A percentile compares a stretch with the other conserved stretches of the same genome.
Conservation (phyloP, 176 grass and related monocot species). For the Stipa capillata region DNA sequence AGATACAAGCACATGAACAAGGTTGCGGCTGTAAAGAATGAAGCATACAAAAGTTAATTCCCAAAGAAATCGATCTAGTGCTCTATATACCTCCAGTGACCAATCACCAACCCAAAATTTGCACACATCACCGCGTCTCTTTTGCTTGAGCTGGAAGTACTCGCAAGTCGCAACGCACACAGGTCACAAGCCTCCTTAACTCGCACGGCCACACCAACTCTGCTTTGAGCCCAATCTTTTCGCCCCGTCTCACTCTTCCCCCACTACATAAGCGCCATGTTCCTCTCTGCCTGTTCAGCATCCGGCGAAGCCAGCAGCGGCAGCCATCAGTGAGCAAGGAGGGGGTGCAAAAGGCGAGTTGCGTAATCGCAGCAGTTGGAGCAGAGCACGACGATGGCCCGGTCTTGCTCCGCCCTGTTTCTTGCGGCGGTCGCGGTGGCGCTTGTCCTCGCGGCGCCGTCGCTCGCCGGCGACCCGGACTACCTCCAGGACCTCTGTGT, state of each 20-base stretch:
- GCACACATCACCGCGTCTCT: not conserved
- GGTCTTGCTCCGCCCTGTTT: not conserved
- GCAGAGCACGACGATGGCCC: not conserved
- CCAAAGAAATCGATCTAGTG: not conserved
- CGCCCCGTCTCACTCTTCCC: not conserved
- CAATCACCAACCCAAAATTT: not conserved
- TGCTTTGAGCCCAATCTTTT: slow-evolving; percentile 8
- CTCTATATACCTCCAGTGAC: not conserved
- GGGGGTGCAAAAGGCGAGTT: too few relatives aligned
- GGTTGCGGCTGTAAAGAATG: too few relatives aligned
- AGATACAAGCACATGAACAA: too few relatives aligned
- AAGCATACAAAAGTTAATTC: too few relatives aligned
- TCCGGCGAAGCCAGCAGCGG: not conserved
- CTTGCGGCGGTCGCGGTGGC: not conserved
- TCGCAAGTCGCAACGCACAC: not conserved
- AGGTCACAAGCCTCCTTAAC: not conserved
- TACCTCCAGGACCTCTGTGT: slow-evolving; percentile 88
- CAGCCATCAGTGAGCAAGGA: not conserved
- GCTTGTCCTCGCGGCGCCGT: not conserved
- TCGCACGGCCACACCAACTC: not conserved
- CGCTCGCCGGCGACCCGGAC: slow-evolving; percentile 60
- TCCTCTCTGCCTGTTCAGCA: not conserved
- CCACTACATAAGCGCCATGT: not conserved
- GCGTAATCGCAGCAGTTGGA: not conserved
- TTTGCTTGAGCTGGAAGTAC: slow-evolving; percentile 32